These are phyloP conservation scores for Fusarium coicis DNA, from an alignment of 2,329 filamentous ascomycete genomes.

Conservation along the genomic window DNA sequence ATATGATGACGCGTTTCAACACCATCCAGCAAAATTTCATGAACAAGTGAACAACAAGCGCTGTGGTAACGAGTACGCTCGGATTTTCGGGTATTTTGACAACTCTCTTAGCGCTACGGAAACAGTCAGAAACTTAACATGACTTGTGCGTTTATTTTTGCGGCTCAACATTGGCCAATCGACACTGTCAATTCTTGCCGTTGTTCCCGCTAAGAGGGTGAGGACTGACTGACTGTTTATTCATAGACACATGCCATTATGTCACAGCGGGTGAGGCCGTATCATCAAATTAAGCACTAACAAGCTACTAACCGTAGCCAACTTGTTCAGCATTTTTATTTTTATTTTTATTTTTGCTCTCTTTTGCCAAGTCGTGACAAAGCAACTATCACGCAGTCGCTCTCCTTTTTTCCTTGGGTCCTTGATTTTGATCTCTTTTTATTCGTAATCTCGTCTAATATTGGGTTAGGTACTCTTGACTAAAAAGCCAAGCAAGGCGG, in stretches of 20 bases:
- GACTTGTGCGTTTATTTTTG: conserved; percentile 12
- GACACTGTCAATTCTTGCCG: background rate
- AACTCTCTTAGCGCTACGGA: conserved; percentile 12
- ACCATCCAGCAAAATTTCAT: conserved; percentile 5
- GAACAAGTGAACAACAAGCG: conserved; percentile 17
- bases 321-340: background rate
- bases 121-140: background rate
- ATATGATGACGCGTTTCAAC: conserved; percentile 41
- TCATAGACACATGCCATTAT: conserved; percentile 27
- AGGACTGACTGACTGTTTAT: background rate
- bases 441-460: conserved; percentile 19
- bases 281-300: conserved; percentile 34
- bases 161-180: conserved; percentile 30
- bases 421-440: conserved; percentile 12
- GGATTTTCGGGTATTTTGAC: background rate
- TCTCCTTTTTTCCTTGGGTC: conserved; percentile 3
- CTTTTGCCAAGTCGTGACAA: background rate
- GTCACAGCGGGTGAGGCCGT: conserved; percentile 31
- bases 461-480: conserved; percentile 7
- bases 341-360: background rate
- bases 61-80: background rate
- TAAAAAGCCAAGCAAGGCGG: conserved; percentile 35
- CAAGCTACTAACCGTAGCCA: background rate
- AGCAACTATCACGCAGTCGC: background rate
- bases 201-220: conserved; percentile 10